Percentiles rank a stretch among this genome's conserved stretches.
Conservation (phyloP, 2,329 filamentous ascomycete genomes). For the Diplodia intermedia region DNA sequence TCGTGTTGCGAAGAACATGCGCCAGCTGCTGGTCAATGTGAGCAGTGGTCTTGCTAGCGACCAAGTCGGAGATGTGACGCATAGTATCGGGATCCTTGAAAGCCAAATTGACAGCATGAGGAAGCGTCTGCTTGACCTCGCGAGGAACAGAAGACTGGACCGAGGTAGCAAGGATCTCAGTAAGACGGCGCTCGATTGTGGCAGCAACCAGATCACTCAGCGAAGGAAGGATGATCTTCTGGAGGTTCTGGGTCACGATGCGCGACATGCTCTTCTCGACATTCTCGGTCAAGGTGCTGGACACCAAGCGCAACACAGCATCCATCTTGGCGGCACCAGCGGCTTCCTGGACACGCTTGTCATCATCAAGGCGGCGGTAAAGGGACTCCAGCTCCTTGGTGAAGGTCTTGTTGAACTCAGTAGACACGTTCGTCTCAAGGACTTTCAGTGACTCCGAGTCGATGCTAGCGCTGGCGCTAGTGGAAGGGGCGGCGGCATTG, state of each 20-base stretch:
- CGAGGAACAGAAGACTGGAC: slow-evolving; percentile 71
- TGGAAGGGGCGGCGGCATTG: slow-evolving; percentile 32
- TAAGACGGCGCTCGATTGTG: slow-evolving; percentile 74
- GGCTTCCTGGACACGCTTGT: slow-evolving; percentile 69
- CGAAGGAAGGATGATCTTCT: slow-evolving; percentile 75
- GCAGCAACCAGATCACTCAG: slow-evolving; percentile 72
- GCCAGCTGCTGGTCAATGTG: slow-evolving; percentile 74
- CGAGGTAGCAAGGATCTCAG: slow-evolving; percentile 69
- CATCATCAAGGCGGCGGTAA: slow-evolving; percentile 70
- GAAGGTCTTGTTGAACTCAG: slow-evolving; percentile 55
- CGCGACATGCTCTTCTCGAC: slow-evolving; percentile 77
- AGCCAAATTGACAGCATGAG: slow-evolving; percentile 69
- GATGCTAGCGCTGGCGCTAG: slow-evolving; percentile 35
- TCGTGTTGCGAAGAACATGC: slow-evolving; percentile 65
- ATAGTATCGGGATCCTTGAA: slow-evolving; percentile 77
- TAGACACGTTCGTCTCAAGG: slow-evolving; percentile 56
- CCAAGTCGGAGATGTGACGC: slow-evolving; percentile 73
- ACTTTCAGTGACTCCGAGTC: slow-evolving; percentile 62
- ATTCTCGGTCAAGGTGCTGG: slow-evolving; percentile 72
- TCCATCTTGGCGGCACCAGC: slow-evolving; percentile 71
- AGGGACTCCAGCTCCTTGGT: slow-evolving; percentile 61
- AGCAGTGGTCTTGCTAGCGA: slow-evolving; percentile 69
- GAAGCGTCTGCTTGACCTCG: slow-evolving; percentile 75
- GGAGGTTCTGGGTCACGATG: slow-evolving; percentile 78
- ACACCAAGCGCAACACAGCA: slow-evolving; percentile 71